Base-by-base conservation (phyloP, 345 rosid species). In the Aquilaria malaccensis region DNA sequence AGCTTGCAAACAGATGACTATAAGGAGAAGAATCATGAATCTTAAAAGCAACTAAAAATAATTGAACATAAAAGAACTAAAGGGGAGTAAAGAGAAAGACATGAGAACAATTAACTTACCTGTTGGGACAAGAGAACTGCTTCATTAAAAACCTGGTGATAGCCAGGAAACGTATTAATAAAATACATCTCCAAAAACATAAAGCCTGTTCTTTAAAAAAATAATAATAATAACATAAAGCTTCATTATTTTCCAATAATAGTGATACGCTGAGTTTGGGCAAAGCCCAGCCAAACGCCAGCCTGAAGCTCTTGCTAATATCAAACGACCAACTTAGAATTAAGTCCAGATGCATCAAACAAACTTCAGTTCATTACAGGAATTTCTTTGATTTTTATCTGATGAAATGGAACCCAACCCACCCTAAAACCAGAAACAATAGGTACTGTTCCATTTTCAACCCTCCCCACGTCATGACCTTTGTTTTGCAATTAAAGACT, bases 111-210 rank as follows among this genome's bases (percentile, higher is more conserved):
- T 45, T 30, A 62, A 64, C 31, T 51, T 75, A 90, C 99, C 96
- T 85, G 87, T 64, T 88, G 99, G 33, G 89, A 88, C 55, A 83
- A 81, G 50, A 82, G 87, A 64, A 94, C 95, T 59, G 96, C 99
- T 76, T 94, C 99, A 50, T 88, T 85, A 51, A 94, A 81, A 77
- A 85, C 97, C 99, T 94, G 85, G 33, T 54, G 54, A 37, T 37
- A 37, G 5, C 7, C 43, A 37, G 5, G 43, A 37, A 37, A 37
- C 43, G 7, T 37, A 37, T 37, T 37, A 37, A 37, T 37, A 37
- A 37, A 5, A 37, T 37, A 37, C 7, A 71, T 67, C 33, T 54
- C 62, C 67, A 64, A 79, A 48, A 69, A 61, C 22, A 52, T 70
- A 70, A 54, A 63, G 13, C n/a, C 4, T 48, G 50, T 15, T 13